Evolutionary conservation across 768 basidiomycete genomes (phyloP).

Genomic region (Tylopilus sp.): DNA sequence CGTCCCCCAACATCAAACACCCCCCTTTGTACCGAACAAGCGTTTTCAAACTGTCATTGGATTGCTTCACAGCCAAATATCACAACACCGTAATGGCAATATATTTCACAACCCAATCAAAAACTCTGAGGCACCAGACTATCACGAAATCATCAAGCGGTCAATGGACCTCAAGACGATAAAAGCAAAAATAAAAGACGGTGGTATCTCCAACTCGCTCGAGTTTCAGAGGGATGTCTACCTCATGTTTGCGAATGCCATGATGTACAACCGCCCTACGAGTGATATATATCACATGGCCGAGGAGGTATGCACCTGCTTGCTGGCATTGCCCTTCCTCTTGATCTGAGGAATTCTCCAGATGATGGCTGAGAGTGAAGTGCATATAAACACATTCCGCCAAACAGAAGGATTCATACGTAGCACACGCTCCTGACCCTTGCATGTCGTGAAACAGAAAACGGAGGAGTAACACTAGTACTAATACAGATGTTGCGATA

Average conservation of each 20-base stretch:
- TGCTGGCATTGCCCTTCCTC: not conserved
- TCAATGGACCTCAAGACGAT: constrained; percentile 96
- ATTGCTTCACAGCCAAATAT: constrained; percentile 78
- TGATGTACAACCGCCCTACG: constrained; percentile 92
- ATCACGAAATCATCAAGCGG: constrained; percentile 87
- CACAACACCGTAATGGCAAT: constrained; percentile 81
- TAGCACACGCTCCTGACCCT: constrained; percentile 31
- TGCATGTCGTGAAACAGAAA: constrained; percentile 1
- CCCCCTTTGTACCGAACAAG: constrained; percentile 45
- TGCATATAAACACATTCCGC: constrained; percentile 61
- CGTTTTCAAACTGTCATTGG: constrained; percentile 79
- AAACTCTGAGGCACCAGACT: constrained; percentile 84
- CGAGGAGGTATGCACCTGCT: constrained; percentile 63
- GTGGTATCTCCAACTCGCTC: constrained; percentile 70
- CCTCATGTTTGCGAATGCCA: constrained; percentile 94
- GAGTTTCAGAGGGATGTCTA: constrained; percentile 90
- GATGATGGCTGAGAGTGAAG: constrained; percentile 79
- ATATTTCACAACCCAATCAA: constrained; percentile 92
- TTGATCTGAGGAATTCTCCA: constrained; percentile 23
- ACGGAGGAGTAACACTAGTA: not conserved
- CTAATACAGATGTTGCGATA: not conserved
- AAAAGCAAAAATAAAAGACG: constrained; percentile 81
- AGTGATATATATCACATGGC: constrained; percentile 90
- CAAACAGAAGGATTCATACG: constrained; percentile 73
- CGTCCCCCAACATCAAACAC: constrained; percentile 12